These are phyloP conservation scores for Maudiozyma barnettii DNA, from an alignment of 805 yeast species.

Conservation along the genomic window DNA sequence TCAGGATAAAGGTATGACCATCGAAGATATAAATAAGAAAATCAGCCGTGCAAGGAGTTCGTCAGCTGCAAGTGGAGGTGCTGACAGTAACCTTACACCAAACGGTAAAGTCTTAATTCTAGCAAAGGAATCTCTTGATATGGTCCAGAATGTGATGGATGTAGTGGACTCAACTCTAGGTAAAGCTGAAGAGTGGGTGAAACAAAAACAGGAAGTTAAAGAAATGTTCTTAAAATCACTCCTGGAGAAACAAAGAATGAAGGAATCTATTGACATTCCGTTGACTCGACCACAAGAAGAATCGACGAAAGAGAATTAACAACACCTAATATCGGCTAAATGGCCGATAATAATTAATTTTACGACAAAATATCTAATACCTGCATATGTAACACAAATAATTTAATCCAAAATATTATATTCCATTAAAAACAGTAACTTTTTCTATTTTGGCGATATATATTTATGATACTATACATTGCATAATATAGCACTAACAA, in stretches of 20 bases:
- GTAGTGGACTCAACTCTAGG: constrained; percentile 80
- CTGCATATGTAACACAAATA: background rate
- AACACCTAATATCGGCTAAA: background rate
- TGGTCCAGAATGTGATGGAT: constrained; percentile 72
- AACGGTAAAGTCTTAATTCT: constrained; percentile 69
- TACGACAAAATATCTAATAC: background rate
- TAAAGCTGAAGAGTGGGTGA: constrained; percentile 79
- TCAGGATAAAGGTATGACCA: background rate
- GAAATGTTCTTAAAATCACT: constrained; percentile 21
- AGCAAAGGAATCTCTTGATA: constrained; percentile 83
- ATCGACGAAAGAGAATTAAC: too few species aligned
- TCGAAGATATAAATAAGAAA: background rate
- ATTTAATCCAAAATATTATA: background rate
- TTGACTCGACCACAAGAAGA: too few species aligned
- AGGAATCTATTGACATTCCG: background rate
- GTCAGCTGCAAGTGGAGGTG: constrained; percentile 5
- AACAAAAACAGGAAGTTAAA: constrained; percentile 34
- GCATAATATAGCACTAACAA: too few species aligned
- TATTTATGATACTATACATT: too few species aligned
- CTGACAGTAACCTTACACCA: constrained; percentile 26
- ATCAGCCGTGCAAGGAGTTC: background rate
- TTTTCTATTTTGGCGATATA: too few species aligned
- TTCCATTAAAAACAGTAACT: background rate
- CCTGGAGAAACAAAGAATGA: constrained; percentile 3
- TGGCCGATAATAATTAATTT: background rate